These are phyloP conservation scores for Symbiotaphrina buchneri DNA, from an alignment of 495 filamentous ascomycete species.

Conservation along the genomic window DNA sequence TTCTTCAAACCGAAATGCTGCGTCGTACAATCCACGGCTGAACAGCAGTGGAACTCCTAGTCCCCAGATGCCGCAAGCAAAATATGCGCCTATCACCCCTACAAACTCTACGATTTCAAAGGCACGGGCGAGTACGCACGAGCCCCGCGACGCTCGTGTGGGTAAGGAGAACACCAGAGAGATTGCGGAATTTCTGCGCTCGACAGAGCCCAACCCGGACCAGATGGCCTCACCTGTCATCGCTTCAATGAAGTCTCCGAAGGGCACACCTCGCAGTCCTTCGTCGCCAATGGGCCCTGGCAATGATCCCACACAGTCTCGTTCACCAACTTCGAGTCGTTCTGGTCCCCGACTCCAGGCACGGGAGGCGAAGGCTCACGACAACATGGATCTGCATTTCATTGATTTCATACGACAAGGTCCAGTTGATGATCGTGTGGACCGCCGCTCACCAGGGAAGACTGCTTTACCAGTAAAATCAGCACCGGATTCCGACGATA, in stretches of 20 bases:
- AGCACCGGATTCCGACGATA: conserved; percentile 68
- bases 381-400: conserved; percentile 54
- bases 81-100: too few relatives aligned
- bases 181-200: conserved; percentile 69
- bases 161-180: conserved; percentile 43
- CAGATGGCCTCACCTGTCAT: conserved; percentile 5
- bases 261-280: too few relatives aligned
- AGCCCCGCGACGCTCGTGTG: conserved; percentile 44
- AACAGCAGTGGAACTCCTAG: too few relatives aligned
- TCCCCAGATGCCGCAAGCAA: too few relatives aligned
- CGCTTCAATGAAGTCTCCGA: too few relatives aligned
- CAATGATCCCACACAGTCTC: too few relatives aligned
- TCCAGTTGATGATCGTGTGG: conserved; percentile 24
- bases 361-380: conserved; percentile 38
- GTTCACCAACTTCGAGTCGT: background rate
- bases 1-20: too few relatives aligned
- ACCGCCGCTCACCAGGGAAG: conserved; percentile 14
- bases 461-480: conserved; percentile 65
- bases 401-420: conserved; percentile 89
- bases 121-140: background rate
- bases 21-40: too few relatives aligned
- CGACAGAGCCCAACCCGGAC: conserved; percentile 39
- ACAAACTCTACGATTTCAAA: too few relatives aligned
- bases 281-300: too few relatives aligned
- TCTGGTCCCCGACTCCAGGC: conserved; percentile 31